A percentile compares a stretch with the other conserved stretches of the same genome.
Evolutionary conservation across 768 basidiomycete genomes (phyloP).

Genomic region (Suillus occidentalis): DNA sequence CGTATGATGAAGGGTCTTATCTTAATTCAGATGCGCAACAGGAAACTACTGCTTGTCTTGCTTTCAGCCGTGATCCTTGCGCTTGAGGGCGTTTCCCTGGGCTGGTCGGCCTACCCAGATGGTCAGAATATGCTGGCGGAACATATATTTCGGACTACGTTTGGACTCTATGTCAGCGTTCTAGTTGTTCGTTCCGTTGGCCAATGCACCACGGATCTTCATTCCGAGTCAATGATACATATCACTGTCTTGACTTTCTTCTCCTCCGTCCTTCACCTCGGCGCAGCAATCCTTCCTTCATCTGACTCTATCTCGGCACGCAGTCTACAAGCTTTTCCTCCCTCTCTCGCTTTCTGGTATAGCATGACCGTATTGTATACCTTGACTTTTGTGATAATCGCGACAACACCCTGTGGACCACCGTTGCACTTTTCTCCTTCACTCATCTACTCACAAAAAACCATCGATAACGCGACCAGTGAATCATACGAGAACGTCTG

Average conservation of each 20-base stretch:
- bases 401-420: conserved; percentile 69
- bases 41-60: conserved; percentile 53
- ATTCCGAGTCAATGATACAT: conserved; percentile 58
- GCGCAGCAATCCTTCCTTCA: conserved; percentile 58
- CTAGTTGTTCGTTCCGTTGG: conserved; percentile 52
- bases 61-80: conserved; percentile 47
- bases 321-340: conserved; percentile 21
- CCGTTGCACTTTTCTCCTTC: conserved; percentile 71
- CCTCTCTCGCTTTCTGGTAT: conserved; percentile 48
- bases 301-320: conserved; percentile 35
- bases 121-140: conserved; percentile 32
- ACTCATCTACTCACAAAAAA: conserved; percentile 73
- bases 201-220: conserved; percentile 38
- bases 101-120: conserved; percentile 41
- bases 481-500: conserved; percentile 74
- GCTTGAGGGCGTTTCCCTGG: conserved; percentile 54
- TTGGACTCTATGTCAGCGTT: conserved; percentile 59
- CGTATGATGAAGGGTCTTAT: background rate
- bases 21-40: conserved; percentile 11
- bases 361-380: conserved; percentile 50
- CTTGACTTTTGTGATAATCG: conserved; percentile 41
- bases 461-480: conserved; percentile 57
- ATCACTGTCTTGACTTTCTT: conserved; percentile 54
- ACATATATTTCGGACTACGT: conserved; percentile 23
- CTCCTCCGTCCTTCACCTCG: conserved; percentile 44